A percentile compares a stretch with the other conserved stretches of the same genome.
Conservation (phyloP, 169 alveolate genomes). For the Plasmodium malariae region DNA sequence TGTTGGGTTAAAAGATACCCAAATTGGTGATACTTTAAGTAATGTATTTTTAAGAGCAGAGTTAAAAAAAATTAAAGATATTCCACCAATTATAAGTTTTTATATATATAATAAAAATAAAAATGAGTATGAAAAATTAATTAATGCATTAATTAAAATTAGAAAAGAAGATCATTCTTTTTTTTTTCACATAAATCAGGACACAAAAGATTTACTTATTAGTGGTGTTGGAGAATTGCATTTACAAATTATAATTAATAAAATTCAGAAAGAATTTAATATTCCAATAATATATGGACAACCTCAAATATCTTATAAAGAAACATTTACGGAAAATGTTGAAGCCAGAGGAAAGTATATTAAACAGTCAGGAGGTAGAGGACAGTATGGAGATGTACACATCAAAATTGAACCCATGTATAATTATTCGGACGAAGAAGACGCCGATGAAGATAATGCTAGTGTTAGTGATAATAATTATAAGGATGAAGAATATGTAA, state of each 20-base stretch:
- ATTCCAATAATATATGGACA: slow-evolving; percentile 90
- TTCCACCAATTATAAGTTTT: slow-evolving; percentile 89
- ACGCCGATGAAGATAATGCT: slow-evolving; percentile 26
- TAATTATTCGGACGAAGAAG: slow-evolving; percentile 84
- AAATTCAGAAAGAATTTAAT: slow-evolving; percentile 92
- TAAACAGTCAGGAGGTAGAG: slow-evolving; percentile 93
- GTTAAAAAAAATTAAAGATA: slow-evolving; percentile 88
- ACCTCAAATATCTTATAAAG: slow-evolving; percentile 94
- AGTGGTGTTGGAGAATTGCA: slow-evolving; percentile 97
- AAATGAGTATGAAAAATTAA: slow-evolving; percentile 86
- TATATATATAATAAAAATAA: slow-evolving; percentile 81
- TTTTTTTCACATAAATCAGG: slow-evolving; percentile 84
- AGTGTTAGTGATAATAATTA: too few species aligned
- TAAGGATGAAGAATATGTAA: not conserved
- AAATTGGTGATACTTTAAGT: slow-evolving; percentile 91
- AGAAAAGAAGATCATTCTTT: slow-evolving; percentile 89
- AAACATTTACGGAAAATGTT: slow-evolving; percentile 84
- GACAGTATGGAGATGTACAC: slow-evolving; percentile 91
- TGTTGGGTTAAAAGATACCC: slow-evolving; percentile 88
- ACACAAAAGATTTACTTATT: slow-evolving; percentile 89
- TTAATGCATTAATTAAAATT: slow-evolving; percentile 85
- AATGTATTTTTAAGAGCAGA: slow-evolving; percentile 77
- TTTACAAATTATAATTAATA: slow-evolving; percentile 94
- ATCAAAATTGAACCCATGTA: slow-evolving; percentile 88
- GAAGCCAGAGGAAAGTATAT: slow-evolving; percentile 87